Percentiles rank a stretch among this genome's conserved stretches.
phyloP scores from a whole-genome alignment of 139 green algal genomes.

The Micromonas commoda region DNA sequence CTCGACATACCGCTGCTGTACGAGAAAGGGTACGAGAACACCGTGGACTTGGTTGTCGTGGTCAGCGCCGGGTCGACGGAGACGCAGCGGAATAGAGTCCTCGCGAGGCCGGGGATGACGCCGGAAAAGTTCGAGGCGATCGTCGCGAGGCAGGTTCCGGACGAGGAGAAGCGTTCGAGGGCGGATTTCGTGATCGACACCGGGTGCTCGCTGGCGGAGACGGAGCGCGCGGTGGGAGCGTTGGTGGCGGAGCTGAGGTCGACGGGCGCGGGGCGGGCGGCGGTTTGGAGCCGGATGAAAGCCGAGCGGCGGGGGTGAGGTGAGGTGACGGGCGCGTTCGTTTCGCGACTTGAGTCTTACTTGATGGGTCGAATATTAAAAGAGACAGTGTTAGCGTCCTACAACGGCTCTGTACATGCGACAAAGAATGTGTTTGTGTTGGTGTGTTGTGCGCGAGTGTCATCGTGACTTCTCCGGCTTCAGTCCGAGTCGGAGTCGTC shows the following conservation, averaged over 20 bases:
- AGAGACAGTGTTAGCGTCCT: no score
- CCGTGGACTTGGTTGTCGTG: conserved; percentile 59
- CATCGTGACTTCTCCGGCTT: no score
- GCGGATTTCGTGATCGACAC: conserved; percentile 73
- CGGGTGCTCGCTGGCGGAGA: conserved; percentile 42
- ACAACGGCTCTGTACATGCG: no score
- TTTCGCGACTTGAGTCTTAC: no score
- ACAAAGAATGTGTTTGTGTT: no score
- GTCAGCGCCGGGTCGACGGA: conserved; percentile 48
- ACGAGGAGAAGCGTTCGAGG: conserved; percentile 59
- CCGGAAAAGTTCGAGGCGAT: conserved; percentile 63
- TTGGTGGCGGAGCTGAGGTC: conserved; percentile 47
- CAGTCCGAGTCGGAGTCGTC: conserved; percentile 47
- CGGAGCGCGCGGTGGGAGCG: conserved; percentile 42
- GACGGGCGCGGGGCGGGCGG: no score
- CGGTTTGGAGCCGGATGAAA: no score
- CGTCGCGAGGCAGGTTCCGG: conserved; percentile 59
- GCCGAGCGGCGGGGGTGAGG: no score
- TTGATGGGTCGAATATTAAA: no score
- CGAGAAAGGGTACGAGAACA: conserved; percentile 53
- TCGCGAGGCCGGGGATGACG: conserved; percentile 68
- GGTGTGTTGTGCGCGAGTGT: no score
- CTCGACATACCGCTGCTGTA: conserved; percentile 83
- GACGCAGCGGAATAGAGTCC: conserved; percentile 59
- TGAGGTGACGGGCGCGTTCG: no score